Evolutionary conservation across 106 monocot genomes (phyloP), one percentile per base, ranked within the genome.

Genomic region (Gastrodia elata): DNA sequence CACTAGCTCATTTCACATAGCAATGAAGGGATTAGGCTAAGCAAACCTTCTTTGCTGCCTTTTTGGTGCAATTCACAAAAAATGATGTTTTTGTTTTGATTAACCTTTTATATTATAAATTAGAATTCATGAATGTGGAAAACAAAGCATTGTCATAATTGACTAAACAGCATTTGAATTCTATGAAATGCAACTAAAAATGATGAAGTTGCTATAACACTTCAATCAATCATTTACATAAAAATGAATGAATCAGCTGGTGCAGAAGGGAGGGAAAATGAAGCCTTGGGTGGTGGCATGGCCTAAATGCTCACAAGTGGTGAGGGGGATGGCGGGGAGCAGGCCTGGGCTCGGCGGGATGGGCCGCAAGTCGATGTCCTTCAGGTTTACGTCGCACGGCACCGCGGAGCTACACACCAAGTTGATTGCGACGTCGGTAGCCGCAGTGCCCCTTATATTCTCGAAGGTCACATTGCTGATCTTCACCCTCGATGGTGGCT

Each of bases 371-470:
- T 69, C 9, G 11, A 69, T 35, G 26, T 69, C 13, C 26, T 69
- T 69, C 24, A 69, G 38, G 2, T 11, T 39, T 8, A 69, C 41
- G 5, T 69, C 69, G 40, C 69, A 69, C 38, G 69, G 69, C 3
- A 40, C 25, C 69, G 39, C 10, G 5, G 38, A 35, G 20, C 69
- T 69, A 40, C 69, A 69, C 25, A n/a, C 2, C 40, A 69, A 26
- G 69, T 27, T 40, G 40, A 69, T 35, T 3, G 69, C 69, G n/a
- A 69, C 69, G 40, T 69, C 69, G 0, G 69, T 24, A 3, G 40
- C 39, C n/a, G 69, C 39, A n/a, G 39, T 69, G 8, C 69, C 69
- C 69, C 69, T 39, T 1, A 69, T 69, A 8, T 69, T 40, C 69
- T 69, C 69, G 40, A 39, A 69, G 18, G 34, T 39, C 39, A 41